Conservation (phyloP, 148 eudicot species). For the Diospyros lotus region DNA sequence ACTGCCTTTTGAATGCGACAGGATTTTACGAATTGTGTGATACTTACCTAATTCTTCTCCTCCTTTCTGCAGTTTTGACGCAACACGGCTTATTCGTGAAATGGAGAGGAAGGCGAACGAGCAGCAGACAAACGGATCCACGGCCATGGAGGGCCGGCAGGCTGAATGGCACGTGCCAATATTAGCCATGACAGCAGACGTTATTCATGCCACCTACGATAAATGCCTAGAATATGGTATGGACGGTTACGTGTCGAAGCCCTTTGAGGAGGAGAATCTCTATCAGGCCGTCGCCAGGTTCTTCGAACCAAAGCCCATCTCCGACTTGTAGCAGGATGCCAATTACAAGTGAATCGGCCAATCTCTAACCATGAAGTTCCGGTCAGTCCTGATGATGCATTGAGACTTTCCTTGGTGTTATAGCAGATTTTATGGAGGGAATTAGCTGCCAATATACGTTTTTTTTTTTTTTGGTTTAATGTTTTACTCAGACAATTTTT, state of each 20-base stretch:
- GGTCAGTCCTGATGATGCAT: no score
- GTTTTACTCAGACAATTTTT: no score
- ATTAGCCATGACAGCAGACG: constrained; percentile 76
- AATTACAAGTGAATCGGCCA: not conserved
- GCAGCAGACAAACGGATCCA: constrained; percentile 12
- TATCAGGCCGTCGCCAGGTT: constrained; percentile 59
- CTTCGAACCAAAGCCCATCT: constrained; percentile 36
- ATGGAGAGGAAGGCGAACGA: constrained; percentile 46
- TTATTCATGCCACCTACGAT: constrained; percentile 62
- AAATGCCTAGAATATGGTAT: constrained; percentile 59
- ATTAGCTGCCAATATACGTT: no score
- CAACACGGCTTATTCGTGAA: constrained; percentile 48
- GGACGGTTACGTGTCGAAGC: constrained; percentile 74
- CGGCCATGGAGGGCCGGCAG: constrained; percentile 11
- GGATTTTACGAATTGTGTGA: not conserved
- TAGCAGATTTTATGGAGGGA: no score
- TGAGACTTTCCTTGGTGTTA: no score
- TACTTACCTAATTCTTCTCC: not conserved
- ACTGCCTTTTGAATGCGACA: not conserved
- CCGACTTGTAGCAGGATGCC: constrained; percentile 3
- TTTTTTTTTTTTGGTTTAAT: no score
- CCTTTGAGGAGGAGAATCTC: constrained; percentile 61
- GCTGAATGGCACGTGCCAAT: constrained; percentile 50
- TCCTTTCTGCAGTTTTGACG: constrained; percentile 47
- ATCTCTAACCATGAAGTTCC: not conserved